A percentile compares a stretch with the other conserved stretches of the same genome.
These are phyloP conservation scores for Russula foetens DNA, from an alignment of 768 basidiomycete genomes.

Conservation along the genomic window DNA sequence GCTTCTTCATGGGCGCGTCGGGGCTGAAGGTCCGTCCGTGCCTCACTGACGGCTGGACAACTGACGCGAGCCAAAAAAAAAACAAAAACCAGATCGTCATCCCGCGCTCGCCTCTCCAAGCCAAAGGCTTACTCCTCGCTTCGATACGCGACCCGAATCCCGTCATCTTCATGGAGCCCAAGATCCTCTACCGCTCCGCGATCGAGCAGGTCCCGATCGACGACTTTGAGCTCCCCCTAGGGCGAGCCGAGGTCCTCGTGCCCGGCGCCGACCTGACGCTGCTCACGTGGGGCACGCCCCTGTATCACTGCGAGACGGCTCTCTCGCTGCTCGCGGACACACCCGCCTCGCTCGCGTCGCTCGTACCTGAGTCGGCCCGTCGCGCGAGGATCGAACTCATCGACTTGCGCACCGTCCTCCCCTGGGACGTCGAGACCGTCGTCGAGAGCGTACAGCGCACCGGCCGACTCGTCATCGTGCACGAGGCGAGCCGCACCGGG, in stretches of 20 bases:
- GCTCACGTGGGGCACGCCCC: constrained; percentile 87
- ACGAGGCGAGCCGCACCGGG: constrained; percentile 83
- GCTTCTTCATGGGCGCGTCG: constrained; percentile 85
- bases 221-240: constrained; percentile 80
- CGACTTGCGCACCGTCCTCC: constrained; percentile 82
- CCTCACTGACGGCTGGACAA: background rate
- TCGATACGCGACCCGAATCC: constrained; percentile 92
- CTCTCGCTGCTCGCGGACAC: constrained; percentile 66
- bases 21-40: constrained; percentile 62
- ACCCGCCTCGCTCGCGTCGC: constrained; percentile 47
- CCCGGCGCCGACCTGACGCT: constrained; percentile 81
- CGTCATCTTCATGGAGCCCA: constrained; percentile 92
- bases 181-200: constrained; percentile 87
- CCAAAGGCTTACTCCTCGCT: constrained; percentile 83
- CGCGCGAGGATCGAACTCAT: constrained; percentile 78
- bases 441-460: constrained; percentile 79
- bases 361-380: constrained; percentile 59
- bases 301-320: constrained; percentile 85
- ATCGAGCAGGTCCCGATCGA: constrained; percentile 91
- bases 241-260: constrained; percentile 67
- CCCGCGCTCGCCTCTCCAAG: constrained; percentile 89
- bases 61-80: background rate
- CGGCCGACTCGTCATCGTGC: constrained; percentile 79
- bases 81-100: constrained; percentile 85
- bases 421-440: constrained; percentile 80